Evolutionary conservation across 2,329 filamentous ascomycete species (phyloP).

Genomic region (Colletotrichum liriopes): DNA sequence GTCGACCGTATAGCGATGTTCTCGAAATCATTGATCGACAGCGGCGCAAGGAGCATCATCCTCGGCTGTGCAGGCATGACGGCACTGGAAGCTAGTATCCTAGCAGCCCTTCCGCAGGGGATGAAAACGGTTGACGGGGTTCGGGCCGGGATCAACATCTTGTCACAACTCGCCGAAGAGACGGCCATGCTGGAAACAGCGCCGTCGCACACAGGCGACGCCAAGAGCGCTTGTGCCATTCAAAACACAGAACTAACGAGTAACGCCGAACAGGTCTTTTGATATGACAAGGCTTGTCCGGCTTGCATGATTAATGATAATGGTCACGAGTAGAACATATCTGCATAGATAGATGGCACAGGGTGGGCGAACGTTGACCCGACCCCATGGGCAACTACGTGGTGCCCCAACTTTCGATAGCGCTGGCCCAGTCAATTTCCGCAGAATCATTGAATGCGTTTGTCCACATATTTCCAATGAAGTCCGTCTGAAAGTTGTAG

Average conservation of each 20-base stretch:
- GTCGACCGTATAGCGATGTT: slow-evolving; percentile 11
- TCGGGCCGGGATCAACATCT: slow-evolving; percentile 23
- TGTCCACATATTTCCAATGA: slow-evolving; percentile 32
- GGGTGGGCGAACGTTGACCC: background rate
- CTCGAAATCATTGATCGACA: slow-evolving; percentile 13
- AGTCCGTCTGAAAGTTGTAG: slow-evolving; percentile 29
- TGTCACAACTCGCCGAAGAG: background rate
- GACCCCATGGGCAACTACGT: background rate
- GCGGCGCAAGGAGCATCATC: slow-evolving; percentile 19
- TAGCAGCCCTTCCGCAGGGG: background rate
- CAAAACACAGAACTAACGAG: background rate
- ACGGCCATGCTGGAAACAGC: background rate
- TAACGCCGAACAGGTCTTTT: background rate
- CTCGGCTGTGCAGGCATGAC: slow-evolving; percentile 39
- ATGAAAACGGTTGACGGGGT: slow-evolving; percentile 26
- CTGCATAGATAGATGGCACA: background rate
- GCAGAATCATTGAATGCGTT: slow-evolving; percentile 34
- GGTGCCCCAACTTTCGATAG: slow-evolving; percentile 22
- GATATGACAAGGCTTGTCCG: background rate
- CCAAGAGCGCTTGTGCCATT: background rate
- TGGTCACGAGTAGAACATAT: background rate
- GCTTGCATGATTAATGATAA: background rate
- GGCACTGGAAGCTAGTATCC: slow-evolving; percentile 11
- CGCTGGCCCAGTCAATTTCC: slow-evolving; percentile 31
- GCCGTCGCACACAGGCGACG: background rate